phyloP scores from a whole-genome alignment of 1,284 basidiomycete species.

The Schizophyllum commune region DNA sequence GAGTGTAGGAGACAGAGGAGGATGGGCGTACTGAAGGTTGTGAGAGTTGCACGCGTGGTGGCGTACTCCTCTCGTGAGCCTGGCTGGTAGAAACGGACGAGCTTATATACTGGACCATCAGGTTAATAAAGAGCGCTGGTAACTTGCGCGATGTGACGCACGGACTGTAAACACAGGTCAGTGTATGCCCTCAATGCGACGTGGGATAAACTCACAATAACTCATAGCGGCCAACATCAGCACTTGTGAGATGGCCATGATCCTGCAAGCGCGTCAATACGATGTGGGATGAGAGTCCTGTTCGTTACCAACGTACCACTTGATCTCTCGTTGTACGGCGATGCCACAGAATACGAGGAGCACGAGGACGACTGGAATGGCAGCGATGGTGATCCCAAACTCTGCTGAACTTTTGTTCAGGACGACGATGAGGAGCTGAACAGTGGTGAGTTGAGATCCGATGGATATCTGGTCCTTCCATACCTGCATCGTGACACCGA shows the following conservation, averaged over 20 bases:
- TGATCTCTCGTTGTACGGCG: conserved; percentile 73
- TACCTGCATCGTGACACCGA: conserved; percentile 81
- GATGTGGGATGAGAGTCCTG: neutral
- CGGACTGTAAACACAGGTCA: conserved; percentile 33
- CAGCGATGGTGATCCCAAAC: conserved; percentile 73
- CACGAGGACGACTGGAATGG: conserved; percentile 71
- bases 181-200: conserved; percentile 9
- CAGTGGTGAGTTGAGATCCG: conserved; percentile 3
- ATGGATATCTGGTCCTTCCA: conserved; percentile 4
- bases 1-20: conserved; percentile 7
- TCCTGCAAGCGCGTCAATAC: conserved; percentile 28
- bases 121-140: neutral
- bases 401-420: conserved; percentile 55
- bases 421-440: conserved; percentile 68
- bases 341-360: conserved; percentile 59
- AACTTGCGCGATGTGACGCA: conserved; percentile 24
- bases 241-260: conserved; percentile 60
- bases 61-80: conserved; percentile 43
- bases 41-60: conserved; percentile 69
- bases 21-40: conserved; percentile 60
- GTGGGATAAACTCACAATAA: conserved; percentile 48
- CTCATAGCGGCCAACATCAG: conserved; percentile 70
- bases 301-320: conserved; percentile 39
- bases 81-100: conserved; percentile 70
- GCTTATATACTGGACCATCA: conserved; percentile 59